Conservation (phyloP, 768 basidiomycete species). For the Filobasidium floriforme region DNA sequence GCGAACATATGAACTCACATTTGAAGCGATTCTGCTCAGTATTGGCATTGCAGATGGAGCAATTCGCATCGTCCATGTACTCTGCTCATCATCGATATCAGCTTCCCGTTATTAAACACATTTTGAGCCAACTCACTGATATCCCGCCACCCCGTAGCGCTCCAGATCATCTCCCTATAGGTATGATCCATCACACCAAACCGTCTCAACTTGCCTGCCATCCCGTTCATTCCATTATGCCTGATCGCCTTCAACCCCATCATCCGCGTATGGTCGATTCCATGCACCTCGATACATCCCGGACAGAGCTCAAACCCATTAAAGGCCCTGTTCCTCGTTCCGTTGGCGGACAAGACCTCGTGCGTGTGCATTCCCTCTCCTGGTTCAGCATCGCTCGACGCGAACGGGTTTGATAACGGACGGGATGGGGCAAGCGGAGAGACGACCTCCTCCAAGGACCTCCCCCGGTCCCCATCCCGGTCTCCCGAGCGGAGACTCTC, state of each 20-base stretch:
- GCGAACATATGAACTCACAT: conserved; percentile 48
- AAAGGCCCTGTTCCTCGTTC: neutral
- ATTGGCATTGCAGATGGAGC: conserved; percentile 69
- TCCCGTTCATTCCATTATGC: conserved; percentile 1
- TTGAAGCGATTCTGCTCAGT: conserved; percentile 67
- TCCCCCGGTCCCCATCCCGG: neutral
- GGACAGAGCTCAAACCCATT: conserved; percentile 77
- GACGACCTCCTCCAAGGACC: conserved; percentile 2
- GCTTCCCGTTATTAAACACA: neutral
- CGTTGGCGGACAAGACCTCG: neutral
- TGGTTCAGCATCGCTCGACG: no score
- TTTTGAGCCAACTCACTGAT: conserved; percentile 57
- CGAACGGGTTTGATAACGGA: neutral
- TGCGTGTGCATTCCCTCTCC: neutral
- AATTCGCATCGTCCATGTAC: conserved; percentile 65
- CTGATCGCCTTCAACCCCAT: conserved; percentile 40
- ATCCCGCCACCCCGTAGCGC: conserved; percentile 72
- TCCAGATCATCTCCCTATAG: conserved; percentile 81
- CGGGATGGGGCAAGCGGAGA: neutral
- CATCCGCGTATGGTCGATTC: conserved; percentile 61
- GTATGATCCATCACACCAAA: conserved; percentile 76
- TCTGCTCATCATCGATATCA: conserved; percentile 49
- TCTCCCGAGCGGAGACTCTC: neutral
- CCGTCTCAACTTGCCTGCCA: conserved; percentile 49
- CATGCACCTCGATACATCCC: conserved; percentile 67